Evolutionary conservation across 306 rosid species (phyloP).

Genomic region (Crataegus laevigata): DNA sequence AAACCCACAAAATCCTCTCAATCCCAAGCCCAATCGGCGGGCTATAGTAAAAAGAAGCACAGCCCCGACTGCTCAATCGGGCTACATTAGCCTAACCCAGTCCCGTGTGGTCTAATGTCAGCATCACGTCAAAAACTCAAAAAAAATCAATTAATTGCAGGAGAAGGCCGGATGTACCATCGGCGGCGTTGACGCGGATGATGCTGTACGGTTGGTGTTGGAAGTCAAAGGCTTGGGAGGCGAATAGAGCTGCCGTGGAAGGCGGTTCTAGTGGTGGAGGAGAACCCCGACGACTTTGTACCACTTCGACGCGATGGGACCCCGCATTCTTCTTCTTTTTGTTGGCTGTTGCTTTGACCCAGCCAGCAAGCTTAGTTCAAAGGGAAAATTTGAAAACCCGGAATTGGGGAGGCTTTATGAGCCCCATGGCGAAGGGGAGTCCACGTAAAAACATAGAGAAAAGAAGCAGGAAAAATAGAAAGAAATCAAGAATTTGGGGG

Average conservation of each 20-base stretch:
- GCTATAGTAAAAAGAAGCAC: too few species aligned
- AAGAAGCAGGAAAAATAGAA: too few species aligned
- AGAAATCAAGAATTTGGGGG: too few species aligned
- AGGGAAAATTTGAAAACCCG: background rate
- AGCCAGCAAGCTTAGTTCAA: background rate
- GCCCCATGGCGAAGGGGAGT: too few species aligned
- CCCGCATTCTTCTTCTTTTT: constrained; percentile 18
- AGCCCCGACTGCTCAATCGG: too few species aligned
- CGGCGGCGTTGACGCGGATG: constrained; percentile 21
- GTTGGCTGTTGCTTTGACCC: background rate
- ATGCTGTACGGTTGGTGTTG: background rate
- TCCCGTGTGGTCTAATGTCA: too few species aligned
- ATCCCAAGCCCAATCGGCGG: too few species aligned
- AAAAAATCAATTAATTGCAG: too few species aligned
- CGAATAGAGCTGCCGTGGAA: constrained; percentile 17
- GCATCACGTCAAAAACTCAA: too few species aligned
- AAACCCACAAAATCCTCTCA: too few species aligned
- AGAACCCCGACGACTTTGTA: constrained; percentile 24
- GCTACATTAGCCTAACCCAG: too few species aligned
- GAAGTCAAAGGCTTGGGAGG: background rate
- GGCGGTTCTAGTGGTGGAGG: constrained; percentile 4
- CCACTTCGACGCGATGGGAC: constrained; percentile 26
- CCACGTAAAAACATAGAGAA: too few species aligned
- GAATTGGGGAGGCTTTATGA: background rate
- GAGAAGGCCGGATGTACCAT: constrained; percentile 2